These are phyloP conservation scores for Colletotrichum siamense DNA, from an alignment of 2,329 filamentous ascomycete species.

Conservation along the genomic window DNA sequence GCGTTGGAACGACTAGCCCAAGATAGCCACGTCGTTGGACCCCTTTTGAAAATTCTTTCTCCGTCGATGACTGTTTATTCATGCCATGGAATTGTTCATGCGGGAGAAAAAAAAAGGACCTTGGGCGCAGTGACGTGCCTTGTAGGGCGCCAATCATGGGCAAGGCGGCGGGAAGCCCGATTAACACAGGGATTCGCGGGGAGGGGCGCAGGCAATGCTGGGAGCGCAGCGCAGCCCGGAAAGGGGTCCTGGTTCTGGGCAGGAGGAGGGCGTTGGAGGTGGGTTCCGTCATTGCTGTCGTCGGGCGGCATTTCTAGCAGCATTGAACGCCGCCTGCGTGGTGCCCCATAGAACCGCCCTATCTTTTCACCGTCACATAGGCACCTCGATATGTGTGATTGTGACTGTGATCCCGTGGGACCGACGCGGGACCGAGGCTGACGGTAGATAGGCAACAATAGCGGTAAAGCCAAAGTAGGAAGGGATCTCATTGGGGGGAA, in stretches of 20 bases:
- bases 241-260: not conserved
- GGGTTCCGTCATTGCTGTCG: not conserved
- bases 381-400: not conserved
- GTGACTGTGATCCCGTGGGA: not conserved
- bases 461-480: not conserved
- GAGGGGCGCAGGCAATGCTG: not conserved
- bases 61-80: not conserved
- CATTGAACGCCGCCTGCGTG: not conserved
- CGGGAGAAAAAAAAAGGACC: not conserved
- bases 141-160: not conserved
- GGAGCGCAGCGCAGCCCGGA: not conserved
- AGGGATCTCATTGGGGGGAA: not conserved
- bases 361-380: not conserved
- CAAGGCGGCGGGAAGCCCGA: slow-evolving; percentile 13
- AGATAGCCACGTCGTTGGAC: not conserved
- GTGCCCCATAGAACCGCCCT: not conserved
- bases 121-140: slow-evolving; percentile 6
- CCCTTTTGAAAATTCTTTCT: not conserved
- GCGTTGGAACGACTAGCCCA: not conserved
- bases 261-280: not conserved
- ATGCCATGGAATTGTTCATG: slow-evolving; percentile 17
- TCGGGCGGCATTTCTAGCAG: not conserved
- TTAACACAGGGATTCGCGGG: slow-evolving; percentile 14
- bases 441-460: not conserved
- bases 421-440: not conserved